Conservation (phyloP, 306 rosid species). For the Dalbergia cochinchinensis region DNA sequence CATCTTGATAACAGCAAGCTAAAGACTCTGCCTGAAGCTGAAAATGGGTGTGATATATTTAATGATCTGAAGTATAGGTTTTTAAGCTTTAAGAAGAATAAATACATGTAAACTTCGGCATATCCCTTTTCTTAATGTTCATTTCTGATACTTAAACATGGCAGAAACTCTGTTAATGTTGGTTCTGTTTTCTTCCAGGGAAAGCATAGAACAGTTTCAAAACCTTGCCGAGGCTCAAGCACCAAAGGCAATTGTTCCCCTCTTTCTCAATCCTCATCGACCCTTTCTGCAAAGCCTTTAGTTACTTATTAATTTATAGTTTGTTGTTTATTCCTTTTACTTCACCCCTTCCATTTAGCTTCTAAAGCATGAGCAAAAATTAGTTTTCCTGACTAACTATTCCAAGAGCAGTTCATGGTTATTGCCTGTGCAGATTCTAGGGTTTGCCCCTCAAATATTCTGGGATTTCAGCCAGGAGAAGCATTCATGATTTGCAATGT, state of each 20-base stretch:
- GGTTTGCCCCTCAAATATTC: constrained; percentile 86
- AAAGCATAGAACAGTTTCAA: constrained; percentile 68
- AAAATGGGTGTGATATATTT: constrained; percentile 60
- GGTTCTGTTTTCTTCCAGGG: constrained; percentile 59
- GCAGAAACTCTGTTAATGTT: constrained; percentile 34
- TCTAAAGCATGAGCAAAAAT: constrained; percentile 14
- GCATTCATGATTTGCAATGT: constrained; percentile 87
- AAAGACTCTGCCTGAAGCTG: constrained; percentile 52
- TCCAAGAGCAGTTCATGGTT: constrained; percentile 87
- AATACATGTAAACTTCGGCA: constrained; percentile 68
- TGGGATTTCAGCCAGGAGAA: constrained; percentile 97
- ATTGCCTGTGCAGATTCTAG: constrained; percentile 98
- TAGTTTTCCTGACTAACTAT: constrained; percentile 55
- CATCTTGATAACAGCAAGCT: constrained; percentile 56
- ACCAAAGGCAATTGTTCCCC: constrained; percentile 70
- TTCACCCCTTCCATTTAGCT: constrained; percentile 25
- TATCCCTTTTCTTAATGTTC: constrained; percentile 16
- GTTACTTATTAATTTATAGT: constrained; percentile 22
- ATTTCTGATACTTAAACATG: constrained; percentile 19
- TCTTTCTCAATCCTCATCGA: neutral
- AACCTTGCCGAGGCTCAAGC: constrained; percentile 80
- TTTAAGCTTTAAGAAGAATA: constrained; percentile 68
- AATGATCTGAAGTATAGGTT: constrained; percentile 75
- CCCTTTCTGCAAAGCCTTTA: constrained; percentile 2
- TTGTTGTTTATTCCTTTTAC: constrained; percentile 36